Evolutionary conservation across 2,329 filamentous ascomycete genomes (phyloP), one percentile per base, ranked within the genome.

Genomic region (Beauveria bassiana): DNA sequence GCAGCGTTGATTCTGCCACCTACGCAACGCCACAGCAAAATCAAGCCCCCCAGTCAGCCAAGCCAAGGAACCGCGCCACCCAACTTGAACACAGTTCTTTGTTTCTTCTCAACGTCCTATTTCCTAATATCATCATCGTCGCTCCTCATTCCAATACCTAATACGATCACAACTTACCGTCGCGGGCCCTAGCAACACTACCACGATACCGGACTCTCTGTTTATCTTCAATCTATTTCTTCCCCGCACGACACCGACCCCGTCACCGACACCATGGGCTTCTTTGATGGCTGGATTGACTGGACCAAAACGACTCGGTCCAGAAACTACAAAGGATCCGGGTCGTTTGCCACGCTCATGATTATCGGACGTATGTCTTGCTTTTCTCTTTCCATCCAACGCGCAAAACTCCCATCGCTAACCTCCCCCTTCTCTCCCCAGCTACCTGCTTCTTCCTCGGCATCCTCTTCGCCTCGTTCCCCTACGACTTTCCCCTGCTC

Each of bases 361-460:
- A 97, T 99, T 72, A 88, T 98, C 68, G 93, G 91, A 67, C 92
- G 93, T 97, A 84, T 73, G 91, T 85, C 57, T 14, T 38, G 4
- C 22, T n/a, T 46, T 65, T 47, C 43, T 22, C 31, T 18, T 22
- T 24, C 45, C 26, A 12, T 20, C 45, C 20, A 14, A 9, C 14
- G 43, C 53, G 10, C 55, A 60, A 60, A 42, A 18, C 4, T 24
- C n/a, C 16, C 8, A 4, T 34, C 18, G 61, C 62, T 60, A 31
- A 58, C 40, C 24, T 38, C 31, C 47, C 59, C 67, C 24, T 55
- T 55, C 54, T 58, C 43, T 51, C 18, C 57, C 43, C 69, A 93
- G 89, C 89, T 66, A 92, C 90, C 66, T 96, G 91, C 76, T 99
- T 99, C 85, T 96, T 98, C 84, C 89, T 99, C 66, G 95, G 95